Conservation (phyloP, 768 basidiomycete species). For the Sarcodon aspratus region DNA sequence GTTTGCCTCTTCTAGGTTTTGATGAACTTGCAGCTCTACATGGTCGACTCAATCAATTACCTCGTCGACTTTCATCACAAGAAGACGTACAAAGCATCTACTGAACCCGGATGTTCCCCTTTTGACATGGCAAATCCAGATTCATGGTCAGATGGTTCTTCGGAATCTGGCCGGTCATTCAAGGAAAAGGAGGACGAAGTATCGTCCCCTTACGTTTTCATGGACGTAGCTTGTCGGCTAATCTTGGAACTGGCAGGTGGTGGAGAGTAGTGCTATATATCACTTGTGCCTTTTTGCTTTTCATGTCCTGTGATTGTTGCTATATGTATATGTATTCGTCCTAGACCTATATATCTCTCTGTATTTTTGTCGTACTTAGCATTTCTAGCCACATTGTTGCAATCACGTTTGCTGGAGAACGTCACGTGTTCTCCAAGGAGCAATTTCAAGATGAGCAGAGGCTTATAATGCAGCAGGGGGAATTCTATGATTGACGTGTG, state of each 20-base stretch:
- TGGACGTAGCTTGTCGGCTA: constrained; percentile 89
- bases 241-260: constrained; percentile 89
- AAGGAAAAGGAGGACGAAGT: constrained; percentile 53
- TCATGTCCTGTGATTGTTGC: neutral
- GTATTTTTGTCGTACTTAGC: neutral
- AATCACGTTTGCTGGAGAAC: no score
- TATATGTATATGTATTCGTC: neutral
- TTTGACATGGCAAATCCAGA: constrained; percentile 57
- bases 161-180: constrained; percentile 45
- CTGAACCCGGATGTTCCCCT: constrained; percentile 53
- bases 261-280: constrained; percentile 21
- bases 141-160: constrained; percentile 38
- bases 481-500: no score
- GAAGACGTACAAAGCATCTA: constrained; percentile 76
- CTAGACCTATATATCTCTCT: neutral
- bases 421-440: no score
- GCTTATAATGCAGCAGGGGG: no score
- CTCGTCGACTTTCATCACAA: constrained; percentile 98
- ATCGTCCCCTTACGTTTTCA: constrained; percentile 86
- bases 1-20: constrained; percentile 46
- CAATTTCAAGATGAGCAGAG: no score
- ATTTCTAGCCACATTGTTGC: no score
- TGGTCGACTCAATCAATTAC: constrained; percentile 93
- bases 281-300: neutral
- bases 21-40: constrained; percentile 96